These are phyloP conservation scores for Gaeumannomyces sp. DNA, from an alignment of 2,329 filamentous ascomycete species.

Conservation along the genomic window DNA sequence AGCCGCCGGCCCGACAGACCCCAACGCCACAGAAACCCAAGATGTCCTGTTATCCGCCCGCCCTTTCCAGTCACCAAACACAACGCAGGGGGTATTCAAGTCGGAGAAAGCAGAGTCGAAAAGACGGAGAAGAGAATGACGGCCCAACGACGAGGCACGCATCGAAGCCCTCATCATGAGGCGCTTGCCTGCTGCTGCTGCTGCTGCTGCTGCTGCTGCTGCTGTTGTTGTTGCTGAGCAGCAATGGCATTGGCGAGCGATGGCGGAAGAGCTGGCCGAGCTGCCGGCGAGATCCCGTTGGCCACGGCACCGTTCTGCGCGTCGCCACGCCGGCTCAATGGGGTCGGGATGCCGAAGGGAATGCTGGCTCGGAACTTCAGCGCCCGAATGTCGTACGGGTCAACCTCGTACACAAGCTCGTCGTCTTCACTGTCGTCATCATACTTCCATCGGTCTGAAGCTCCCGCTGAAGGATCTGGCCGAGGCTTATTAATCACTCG, in stretches of 20 bases:
- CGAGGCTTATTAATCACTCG: conserved; percentile 55
- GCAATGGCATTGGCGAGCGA: neutral
- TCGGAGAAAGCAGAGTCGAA: conserved; percentile 4
- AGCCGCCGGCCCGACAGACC: neutral
- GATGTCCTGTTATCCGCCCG: conserved; percentile 2
- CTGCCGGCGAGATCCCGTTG: conserved; percentile 10
- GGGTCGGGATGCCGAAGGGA: conserved; percentile 27
- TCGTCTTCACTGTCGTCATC: conserved; percentile 80
- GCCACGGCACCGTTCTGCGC: conserved; percentile 4
- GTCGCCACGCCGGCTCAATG: conserved; percentile 12
- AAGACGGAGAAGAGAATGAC: neutral
- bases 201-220: conserved; percentile 18
- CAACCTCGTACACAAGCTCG: conserved; percentile 65
- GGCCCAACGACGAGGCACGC: neutral
- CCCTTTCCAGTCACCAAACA: neutral
- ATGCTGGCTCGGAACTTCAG: conserved; percentile 57
- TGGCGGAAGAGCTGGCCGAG: conserved; percentile 19
- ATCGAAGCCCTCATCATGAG: neutral
- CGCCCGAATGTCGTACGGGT: conserved; percentile 58
- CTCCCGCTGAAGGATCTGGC: conserved; percentile 31
- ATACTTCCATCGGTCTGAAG: conserved; percentile 73
- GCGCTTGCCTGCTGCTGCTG: conserved; percentile 18
- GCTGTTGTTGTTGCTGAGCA: conserved; percentile 10
- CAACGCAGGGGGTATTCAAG: conserved; percentile 8
- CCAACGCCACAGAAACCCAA: conserved; percentile 5